phyloP scores from a whole-genome alignment of 1,284 basidiomycete species.

The Malassezia sympodialis region DNA sequence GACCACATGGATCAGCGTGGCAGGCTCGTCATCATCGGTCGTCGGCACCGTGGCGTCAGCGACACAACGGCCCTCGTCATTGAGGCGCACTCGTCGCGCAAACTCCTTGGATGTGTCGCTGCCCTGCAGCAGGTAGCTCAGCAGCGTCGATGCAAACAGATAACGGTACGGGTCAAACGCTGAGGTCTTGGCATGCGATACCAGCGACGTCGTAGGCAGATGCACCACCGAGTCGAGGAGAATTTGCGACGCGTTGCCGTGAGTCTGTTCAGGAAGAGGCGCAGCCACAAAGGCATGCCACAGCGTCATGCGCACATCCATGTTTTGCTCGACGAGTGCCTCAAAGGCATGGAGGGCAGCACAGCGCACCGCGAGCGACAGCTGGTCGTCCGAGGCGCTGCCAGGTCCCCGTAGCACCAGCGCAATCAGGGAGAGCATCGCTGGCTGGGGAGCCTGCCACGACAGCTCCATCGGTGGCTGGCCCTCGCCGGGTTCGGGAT shows the following conservation, averaged over 20 bases:
- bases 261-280: slow-evolving; percentile 14
- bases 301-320: slow-evolving; percentile 50
- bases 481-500: neutral
- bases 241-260: slow-evolving; percentile 14
- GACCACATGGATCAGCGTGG: slow-evolving; percentile 53
- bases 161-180: slow-evolving; percentile 53
- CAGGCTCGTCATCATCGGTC: slow-evolving; percentile 51
- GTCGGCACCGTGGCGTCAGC: slow-evolving; percentile 15
- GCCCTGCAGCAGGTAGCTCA: slow-evolving; percentile 53
- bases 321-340: slow-evolving; percentile 46
- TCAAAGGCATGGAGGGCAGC: slow-evolving; percentile 40
- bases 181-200: slow-evolving; percentile 17
- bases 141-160: slow-evolving; percentile 35
- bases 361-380: slow-evolving; percentile 21
- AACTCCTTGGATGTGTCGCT: slow-evolving; percentile 54
- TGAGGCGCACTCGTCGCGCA: slow-evolving; percentile 51
- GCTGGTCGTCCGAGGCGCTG: neutral
- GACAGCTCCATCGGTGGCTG: slow-evolving; percentile 6
- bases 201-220: slow-evolving; percentile 34
- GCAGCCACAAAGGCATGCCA: slow-evolving; percentile 53
- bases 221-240: slow-evolving; percentile 12
- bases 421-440: slow-evolving; percentile 14
- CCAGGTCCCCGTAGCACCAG: slow-evolving; percentile 14
- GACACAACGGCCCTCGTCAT: slow-evolving; percentile 31
- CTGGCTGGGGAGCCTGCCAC: slow-evolving; percentile 17